Evolutionary conservation across 1,139 yeast genomes (phyloP).

Genomic region (Geotrichum macrosporum): DNA sequence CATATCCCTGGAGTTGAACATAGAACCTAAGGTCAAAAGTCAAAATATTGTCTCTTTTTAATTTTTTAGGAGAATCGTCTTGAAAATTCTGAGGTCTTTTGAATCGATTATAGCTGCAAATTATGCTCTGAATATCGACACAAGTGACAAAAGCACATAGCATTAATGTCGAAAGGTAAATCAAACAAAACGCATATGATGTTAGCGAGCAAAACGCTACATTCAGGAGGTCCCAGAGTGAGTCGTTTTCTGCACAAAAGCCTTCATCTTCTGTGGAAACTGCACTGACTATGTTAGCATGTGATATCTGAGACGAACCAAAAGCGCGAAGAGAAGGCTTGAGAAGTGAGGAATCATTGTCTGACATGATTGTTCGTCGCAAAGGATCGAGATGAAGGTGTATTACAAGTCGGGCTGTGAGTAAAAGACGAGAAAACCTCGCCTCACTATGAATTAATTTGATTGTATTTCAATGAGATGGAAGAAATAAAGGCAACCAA

Average conservation of each 20-base stretch:
- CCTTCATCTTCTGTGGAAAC: constrained; percentile 1
- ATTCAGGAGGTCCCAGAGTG: neutral
- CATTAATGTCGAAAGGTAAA: neutral
- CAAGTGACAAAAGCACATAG: neutral
- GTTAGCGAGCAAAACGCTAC: neutral
- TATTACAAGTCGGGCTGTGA: too few relatives aligned
- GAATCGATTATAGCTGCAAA: too few relatives aligned
- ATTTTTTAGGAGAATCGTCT: too few relatives aligned
- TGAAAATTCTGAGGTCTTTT: too few relatives aligned
- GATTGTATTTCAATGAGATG: too few relatives aligned
- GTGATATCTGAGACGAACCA: neutral
- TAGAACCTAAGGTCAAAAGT: constrained; percentile 63
- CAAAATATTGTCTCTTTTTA: too few relatives aligned
- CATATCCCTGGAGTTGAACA: constrained; percentile 55
- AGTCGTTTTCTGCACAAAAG: neutral
- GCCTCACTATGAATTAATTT: too few relatives aligned
- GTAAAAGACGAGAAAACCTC: too few relatives aligned
- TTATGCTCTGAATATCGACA: too few relatives aligned
- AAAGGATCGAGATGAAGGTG: too few relatives aligned
- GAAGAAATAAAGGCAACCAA: too few relatives aligned
- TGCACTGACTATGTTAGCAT: neutral
- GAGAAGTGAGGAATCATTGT: neutral
- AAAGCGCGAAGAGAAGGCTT: neutral
- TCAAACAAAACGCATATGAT: neutral
- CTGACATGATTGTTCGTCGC: neutral